Conservation (phyloP, 352 stramenopile genomes). For the Plasmopara viticola region DNA sequence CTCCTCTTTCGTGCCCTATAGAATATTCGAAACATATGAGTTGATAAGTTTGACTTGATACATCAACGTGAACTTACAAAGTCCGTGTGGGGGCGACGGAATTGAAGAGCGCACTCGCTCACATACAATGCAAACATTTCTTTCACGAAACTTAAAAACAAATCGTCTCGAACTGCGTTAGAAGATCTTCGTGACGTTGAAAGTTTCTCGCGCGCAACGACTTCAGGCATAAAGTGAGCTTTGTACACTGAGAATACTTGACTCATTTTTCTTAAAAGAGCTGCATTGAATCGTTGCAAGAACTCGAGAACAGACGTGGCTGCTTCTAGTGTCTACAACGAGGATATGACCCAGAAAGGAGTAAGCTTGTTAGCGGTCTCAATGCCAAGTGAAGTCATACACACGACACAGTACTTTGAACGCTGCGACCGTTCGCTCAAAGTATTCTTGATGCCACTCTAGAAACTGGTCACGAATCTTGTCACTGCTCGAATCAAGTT, state of each 20-base stretch:
- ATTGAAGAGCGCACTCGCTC: conserved; percentile 40
- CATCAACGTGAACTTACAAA: conserved; percentile 36
- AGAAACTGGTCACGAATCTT: conserved; percentile 82
- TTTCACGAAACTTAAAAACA: conserved; percentile 65
- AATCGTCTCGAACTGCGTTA: conserved; percentile 45
- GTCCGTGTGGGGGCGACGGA: conserved; percentile 44
- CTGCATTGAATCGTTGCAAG: conserved; percentile 45
- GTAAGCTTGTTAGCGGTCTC: not conserved
- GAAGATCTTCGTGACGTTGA: conserved; percentile 33
- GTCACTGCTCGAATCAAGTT: conserved; percentile 62
- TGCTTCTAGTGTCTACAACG: conserved; percentile 17
- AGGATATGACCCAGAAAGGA: not conserved
- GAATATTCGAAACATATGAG: conserved; percentile 1
- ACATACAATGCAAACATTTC: conserved; percentile 61
- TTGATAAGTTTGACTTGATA: not conserved
- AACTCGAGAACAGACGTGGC: conserved; percentile 51
- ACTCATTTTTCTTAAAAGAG: conserved; percentile 43
- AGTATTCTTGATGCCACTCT: conserved; percentile 75
- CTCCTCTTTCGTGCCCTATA: conserved; percentile 46
- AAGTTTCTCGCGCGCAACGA: conserved; percentile 33
- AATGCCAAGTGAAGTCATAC: not conserved
- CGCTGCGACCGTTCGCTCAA: conserved; percentile 41
- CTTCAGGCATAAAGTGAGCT: conserved; percentile 52
- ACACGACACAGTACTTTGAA: conserved; percentile 33
- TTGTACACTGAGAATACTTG: conserved; percentile 64